These are phyloP conservation scores for Lodderomyces margitis DNA, from an alignment of 1,139 yeast genomes.

Conservation along the genomic window DNA sequence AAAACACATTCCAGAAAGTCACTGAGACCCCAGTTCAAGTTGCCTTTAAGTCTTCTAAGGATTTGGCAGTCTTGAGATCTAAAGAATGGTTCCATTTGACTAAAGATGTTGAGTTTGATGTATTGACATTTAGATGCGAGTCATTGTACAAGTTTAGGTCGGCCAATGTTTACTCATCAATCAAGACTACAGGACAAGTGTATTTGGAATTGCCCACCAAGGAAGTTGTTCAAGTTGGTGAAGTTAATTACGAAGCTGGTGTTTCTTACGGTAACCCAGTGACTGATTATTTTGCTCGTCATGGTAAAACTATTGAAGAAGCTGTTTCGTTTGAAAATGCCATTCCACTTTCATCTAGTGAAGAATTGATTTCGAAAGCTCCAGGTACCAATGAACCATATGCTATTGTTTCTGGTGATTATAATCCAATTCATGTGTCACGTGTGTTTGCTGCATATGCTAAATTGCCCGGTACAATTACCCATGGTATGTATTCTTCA, in stretches of 20 bases:
- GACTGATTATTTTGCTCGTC: slow-evolving; percentile 85
- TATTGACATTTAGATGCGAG: slow-evolving; percentile 85
- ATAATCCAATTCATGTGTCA: slow-evolving; percentile 96
- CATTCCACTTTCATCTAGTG: slow-evolving; percentile 82
- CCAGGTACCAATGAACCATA: slow-evolving; percentile 92
- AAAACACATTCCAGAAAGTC: slow-evolving; percentile 88
- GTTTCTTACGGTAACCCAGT: slow-evolving; percentile 97
- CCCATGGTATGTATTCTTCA: slow-evolving; percentile 98
- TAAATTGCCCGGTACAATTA: slow-evolving; percentile 92
- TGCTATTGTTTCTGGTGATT: slow-evolving; percentile 97
- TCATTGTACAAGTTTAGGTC: slow-evolving; percentile 81
- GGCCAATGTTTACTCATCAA: slow-evolving; percentile 73
- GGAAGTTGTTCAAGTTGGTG: slow-evolving; percentile 85
- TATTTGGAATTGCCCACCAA: slow-evolving; percentile 88
- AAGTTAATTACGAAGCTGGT: slow-evolving; percentile 87
- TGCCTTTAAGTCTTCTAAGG: slow-evolving; percentile 71
- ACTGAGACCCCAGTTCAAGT: slow-evolving; percentile 87
- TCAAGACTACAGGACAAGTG: slow-evolving; percentile 82
- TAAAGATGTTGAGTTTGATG: slow-evolving; percentile 68
- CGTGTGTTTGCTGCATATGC: slow-evolving; percentile 94
- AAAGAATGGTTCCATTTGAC: slow-evolving; percentile 97
- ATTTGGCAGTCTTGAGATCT: slow-evolving; percentile 87
- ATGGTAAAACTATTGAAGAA: slow-evolving; percentile 92
- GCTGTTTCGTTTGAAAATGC: slow-evolving; percentile 87
- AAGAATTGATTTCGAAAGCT: slow-evolving; percentile 69